Evolutionary conservation across 2,329 filamentous ascomycete genomes (phyloP).

Genomic region (Knoxdaviesia proteae): DNA sequence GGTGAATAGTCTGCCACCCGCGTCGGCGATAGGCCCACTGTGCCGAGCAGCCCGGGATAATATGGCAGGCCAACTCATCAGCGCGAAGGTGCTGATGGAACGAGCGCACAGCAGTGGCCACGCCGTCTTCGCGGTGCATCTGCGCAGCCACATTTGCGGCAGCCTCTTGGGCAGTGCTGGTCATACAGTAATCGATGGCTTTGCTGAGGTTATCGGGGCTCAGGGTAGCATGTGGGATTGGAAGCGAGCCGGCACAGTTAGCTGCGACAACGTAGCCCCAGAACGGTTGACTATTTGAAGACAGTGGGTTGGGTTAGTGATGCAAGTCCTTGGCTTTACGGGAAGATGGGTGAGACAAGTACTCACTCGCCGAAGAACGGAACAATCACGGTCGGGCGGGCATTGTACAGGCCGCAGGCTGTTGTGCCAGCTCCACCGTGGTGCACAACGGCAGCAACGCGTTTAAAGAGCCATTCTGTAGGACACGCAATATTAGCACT

Average conservation of each 20-base stretch:
- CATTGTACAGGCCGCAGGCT: constrained; percentile 51
- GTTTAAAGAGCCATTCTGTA: constrained; percentile 47
- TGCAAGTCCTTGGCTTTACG: not conserved
- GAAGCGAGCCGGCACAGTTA: constrained; percentile 40
- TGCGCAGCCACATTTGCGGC: constrained; percentile 36
- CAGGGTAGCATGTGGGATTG: constrained; percentile 47
- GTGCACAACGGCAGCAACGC: constrained; percentile 44
- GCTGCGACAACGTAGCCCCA: constrained; percentile 53
- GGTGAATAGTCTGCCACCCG: too few species aligned
- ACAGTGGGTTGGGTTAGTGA: not conserved
- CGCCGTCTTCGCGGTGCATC: constrained; percentile 27
- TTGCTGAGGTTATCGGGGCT: constrained; percentile 42
- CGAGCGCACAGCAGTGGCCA: not conserved
- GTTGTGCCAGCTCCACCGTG: constrained; percentile 60
- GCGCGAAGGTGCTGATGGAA: not conserved
- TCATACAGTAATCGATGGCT: constrained; percentile 49
- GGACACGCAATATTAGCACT: too few species aligned
- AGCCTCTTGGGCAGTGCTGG: constrained; percentile 33
- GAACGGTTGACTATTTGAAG: constrained; percentile 33
- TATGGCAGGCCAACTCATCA: too few species aligned
- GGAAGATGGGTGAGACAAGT: not conserved
- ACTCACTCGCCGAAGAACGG: constrained; percentile 50
- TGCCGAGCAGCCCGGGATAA: too few species aligned
- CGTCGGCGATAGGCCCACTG: too few species aligned
- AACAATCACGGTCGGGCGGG: constrained; percentile 52